Evolutionary conservation across 768 basidiomycete species (phyloP).

Genomic region (Baorangia bicolor): DNA sequence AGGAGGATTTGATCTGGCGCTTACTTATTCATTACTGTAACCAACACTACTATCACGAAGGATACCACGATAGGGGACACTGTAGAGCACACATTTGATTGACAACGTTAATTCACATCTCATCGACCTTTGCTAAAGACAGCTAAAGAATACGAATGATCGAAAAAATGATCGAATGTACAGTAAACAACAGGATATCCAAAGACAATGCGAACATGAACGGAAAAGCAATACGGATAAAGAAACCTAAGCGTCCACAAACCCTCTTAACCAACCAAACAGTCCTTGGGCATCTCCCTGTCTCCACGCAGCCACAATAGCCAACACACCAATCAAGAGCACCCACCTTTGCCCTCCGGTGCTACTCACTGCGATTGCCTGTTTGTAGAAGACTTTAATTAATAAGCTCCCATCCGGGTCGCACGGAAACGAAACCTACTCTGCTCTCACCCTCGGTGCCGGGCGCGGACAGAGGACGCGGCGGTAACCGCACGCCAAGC

Average conservation of each 20-base stretch:
- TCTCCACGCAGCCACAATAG: constrained; percentile 1
- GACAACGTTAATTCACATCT: not conserved
- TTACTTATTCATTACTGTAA: too few relatives aligned
- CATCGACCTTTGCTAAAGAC: not conserved
- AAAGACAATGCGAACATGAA: not conserved
- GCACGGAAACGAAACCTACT: not conserved
- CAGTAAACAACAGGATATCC: not conserved
- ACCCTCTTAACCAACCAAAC: not conserved
- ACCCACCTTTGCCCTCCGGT: not conserved
- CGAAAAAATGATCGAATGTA: not conserved
- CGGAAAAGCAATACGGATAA: not conserved
- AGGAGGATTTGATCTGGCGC: too few relatives aligned
- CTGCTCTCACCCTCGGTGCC: constrained; percentile 12
- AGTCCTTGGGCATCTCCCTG: not conserved
- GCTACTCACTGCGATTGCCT: not conserved
- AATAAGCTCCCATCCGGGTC: constrained; percentile 5
- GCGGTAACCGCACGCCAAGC: constrained; percentile 19
- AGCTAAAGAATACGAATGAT: not conserved
- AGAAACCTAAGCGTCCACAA: constrained; percentile 14
- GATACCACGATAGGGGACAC: not conserved
- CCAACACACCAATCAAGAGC: constrained; percentile 6
- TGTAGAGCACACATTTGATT: not conserved
- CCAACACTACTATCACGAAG: not conserved
- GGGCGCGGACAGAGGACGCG: constrained; percentile 16
- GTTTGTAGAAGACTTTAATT: constrained; percentile 6